Conservation (phyloP, 805 yeast genomes). For the Suhomyces canberraensis region DNA sequence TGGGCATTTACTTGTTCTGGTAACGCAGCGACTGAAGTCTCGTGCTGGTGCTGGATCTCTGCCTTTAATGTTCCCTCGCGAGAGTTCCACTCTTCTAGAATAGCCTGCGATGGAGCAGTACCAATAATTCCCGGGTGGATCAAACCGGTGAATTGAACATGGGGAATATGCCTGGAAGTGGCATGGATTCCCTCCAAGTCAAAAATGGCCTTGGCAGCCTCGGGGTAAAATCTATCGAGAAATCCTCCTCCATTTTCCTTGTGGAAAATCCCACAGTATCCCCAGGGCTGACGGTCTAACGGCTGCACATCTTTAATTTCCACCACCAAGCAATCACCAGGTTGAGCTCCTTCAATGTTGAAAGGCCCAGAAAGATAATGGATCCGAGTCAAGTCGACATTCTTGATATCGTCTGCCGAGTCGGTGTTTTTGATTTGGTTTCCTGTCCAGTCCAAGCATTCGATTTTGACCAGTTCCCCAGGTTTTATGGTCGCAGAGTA, state of each 20-base stretch:
- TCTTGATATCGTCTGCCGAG: conserved; percentile 45
- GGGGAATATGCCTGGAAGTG: conserved; percentile 49
- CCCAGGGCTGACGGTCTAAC: conserved; percentile 51
- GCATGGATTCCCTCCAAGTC: conserved; percentile 52
- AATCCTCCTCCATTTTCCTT: conserved; percentile 52
- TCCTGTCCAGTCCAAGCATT: conserved; percentile 56
- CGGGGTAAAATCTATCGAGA: conserved; percentile 46
- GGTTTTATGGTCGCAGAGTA: conserved; percentile 35
- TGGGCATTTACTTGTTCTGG: conserved; percentile 36
- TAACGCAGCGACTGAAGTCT: conserved; percentile 40
- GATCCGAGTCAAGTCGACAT: conserved; percentile 43
- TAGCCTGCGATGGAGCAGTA: conserved; percentile 45
- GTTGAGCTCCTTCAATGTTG: conserved; percentile 41
- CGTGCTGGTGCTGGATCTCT: conserved; percentile 27
- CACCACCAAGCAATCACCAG: conserved; percentile 48
- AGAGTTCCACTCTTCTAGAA: conserved; percentile 43
- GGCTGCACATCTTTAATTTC: conserved; percentile 53
- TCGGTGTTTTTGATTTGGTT: conserved; percentile 48
- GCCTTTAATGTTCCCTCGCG: conserved; percentile 39
- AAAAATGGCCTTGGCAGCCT: conserved; percentile 50
- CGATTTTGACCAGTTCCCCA: conserved; percentile 45
- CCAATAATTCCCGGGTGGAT: conserved; percentile 54
- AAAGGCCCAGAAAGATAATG: conserved; percentile 52
- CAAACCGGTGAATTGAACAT: conserved; percentile 47
- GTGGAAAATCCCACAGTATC: conserved; percentile 48